Evolutionary conservation across 768 basidiomycete genomes (phyloP).

Genomic region (Pleurotus ostreatus): DNA sequence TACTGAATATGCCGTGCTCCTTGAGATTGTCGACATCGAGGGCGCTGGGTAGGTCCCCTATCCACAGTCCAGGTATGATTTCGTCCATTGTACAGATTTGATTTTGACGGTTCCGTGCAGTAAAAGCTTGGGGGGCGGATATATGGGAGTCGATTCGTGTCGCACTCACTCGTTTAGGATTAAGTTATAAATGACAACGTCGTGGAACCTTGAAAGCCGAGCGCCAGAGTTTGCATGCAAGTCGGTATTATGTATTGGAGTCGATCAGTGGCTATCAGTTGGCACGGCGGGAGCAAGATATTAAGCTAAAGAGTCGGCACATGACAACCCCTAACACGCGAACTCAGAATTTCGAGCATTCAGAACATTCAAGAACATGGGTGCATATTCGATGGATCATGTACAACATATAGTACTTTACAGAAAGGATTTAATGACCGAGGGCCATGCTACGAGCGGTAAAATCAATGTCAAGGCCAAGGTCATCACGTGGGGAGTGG

Average conservation of each 20-base stretch:
- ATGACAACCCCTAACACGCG: too few species aligned
- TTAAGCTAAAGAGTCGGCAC: too few species aligned
- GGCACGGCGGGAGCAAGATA: not conserved
- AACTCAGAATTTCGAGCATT: too few species aligned
- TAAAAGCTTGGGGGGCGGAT: too few species aligned
- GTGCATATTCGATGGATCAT: too few species aligned
- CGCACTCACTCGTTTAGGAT: not conserved
- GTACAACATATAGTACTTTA: not conserved
- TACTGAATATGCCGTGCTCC: conserved; percentile 69
- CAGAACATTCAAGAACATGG: too few species aligned
- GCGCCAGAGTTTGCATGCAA: conserved; percentile 9
- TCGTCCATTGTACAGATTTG: conserved; percentile 57
- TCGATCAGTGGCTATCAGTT: not conserved
- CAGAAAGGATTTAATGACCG: not conserved
- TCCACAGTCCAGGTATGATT: conserved; percentile 77
- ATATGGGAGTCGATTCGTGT: too few species aligned
- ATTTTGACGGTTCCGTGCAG: too few species aligned
- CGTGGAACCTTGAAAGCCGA: not conserved
- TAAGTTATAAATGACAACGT: not conserved
- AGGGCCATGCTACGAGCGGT: not conserved
- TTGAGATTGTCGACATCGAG: conserved; percentile 57
- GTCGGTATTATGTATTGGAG: not conserved
- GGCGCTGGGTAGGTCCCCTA: conserved; percentile 76
- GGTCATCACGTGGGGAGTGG: not conserved
- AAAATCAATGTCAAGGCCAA: not conserved